Evolutionary conservation across 2,329 filamentous ascomycete genomes (phyloP).

Genomic region (Xylaria sp.): DNA sequence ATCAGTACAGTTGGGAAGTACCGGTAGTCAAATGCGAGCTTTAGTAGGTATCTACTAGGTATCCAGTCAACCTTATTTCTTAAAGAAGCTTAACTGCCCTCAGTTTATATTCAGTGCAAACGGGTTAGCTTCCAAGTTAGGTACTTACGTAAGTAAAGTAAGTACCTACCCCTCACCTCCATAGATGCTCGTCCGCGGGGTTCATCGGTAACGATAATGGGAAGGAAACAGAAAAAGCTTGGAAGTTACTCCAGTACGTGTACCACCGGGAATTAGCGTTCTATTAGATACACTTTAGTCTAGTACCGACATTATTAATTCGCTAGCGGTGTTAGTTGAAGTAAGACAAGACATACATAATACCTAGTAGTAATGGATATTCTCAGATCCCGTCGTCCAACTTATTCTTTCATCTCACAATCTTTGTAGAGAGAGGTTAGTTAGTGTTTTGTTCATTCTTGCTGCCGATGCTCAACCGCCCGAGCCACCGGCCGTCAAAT

Average conservation of each 20-base stretch:
- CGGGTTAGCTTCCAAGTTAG: too few relatives aligned
- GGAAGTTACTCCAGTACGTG: too few relatives aligned
- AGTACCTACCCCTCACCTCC: too few relatives aligned
- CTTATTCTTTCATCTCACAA: not conserved
- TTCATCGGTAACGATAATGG: too few relatives aligned
- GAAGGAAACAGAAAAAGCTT: not conserved
- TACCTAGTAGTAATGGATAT: not conserved
- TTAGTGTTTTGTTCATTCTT: not conserved
- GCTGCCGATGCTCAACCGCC: not conserved
- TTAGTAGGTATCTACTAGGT: too few relatives aligned
- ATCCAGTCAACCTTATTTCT: too few relatives aligned
- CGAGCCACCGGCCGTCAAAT: not conserved
- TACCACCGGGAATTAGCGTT: not conserved
- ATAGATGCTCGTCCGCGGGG: too few relatives aligned
- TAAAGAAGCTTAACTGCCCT: too few relatives aligned
- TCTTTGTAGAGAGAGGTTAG: not conserved
- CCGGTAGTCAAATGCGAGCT: too few relatives aligned
- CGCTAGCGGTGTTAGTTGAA: not conserved
- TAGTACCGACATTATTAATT: conserved; percentile 6
- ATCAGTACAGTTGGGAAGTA: too few relatives aligned
- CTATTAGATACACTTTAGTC: not conserved
- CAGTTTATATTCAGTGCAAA: too few relatives aligned
- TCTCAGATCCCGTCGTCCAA: not conserved
- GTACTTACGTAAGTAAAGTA: too few relatives aligned
- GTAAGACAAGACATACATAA: not conserved